These are phyloP conservation scores for Ceratocystis variospora DNA, from an alignment of 2,329 filamentous ascomycete species.

Conservation along the genomic window DNA sequence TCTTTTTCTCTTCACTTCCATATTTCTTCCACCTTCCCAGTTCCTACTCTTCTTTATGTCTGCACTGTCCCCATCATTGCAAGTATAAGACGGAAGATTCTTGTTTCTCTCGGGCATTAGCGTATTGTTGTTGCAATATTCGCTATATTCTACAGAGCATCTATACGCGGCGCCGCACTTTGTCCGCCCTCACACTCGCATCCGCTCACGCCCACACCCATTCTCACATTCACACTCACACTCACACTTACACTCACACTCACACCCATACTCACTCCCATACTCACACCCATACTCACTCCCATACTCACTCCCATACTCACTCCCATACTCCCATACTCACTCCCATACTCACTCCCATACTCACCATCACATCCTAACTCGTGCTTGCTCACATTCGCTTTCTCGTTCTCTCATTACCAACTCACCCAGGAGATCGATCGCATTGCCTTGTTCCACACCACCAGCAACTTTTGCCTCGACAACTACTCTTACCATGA, in stretches of 20 bases:
- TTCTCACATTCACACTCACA: background rate
- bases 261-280: background rate
- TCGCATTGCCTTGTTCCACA: too few species aligned
- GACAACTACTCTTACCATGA: background rate
- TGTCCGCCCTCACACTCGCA: background rate
- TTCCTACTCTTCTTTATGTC: background rate
- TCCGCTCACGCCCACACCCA: background rate
- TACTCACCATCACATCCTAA: background rate
- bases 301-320: background rate
- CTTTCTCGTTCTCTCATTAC: too few species aligned
- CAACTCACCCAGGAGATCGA: too few species aligned
- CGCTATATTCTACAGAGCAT: background rate
- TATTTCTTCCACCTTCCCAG: background rate
- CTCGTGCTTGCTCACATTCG: background rate
- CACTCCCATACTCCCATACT: too few species aligned
- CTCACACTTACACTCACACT: background rate
- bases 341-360: background rate
- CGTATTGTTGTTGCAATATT: background rate
- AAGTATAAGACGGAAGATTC: background rate
- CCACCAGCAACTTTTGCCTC: background rate
- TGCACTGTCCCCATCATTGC: background rate
- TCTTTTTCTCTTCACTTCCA: slow-evolving; percentile 3
- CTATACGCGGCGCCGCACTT: background rate
- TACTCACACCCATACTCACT: background rate
- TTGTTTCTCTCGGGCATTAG: background rate